Evolutionary conservation across 176 grass and related monocot genomes (phyloP), one percentile per base, ranked within the genome.

Genomic region (Musa beccarii): DNA sequence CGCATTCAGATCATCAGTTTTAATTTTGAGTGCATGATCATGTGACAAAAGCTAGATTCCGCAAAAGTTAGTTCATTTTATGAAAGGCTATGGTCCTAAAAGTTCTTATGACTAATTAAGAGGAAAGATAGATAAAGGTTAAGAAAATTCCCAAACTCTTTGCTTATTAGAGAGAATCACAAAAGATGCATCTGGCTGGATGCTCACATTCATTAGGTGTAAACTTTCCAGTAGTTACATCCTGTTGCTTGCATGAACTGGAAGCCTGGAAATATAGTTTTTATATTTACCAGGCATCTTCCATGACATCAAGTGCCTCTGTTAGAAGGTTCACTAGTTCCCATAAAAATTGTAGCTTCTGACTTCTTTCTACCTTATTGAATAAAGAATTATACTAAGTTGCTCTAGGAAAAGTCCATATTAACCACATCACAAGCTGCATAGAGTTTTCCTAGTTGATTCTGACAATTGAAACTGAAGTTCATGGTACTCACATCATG

Each of bases 401-500:
- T 43, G 34, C 34, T 43, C 34, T 43, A 43, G 34, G 6, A 43
- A 43, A 43, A 6, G 34, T 43, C 20, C 63, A 68, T 34, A 43
- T 34, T 43, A 68, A 34, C 26, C 13, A 68, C 24, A 68, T 16
- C 11, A 68, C 12, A 68, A 28, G 3, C 43, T 43, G 66, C 24
- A 68, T 43, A 68, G 2, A 43, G 20, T 16, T 68, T 68, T 29
- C 15, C 11, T 65, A 63, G 53, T 24, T 64, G 0, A 21, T 64
- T 62, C 19, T 23, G 24, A 34, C 10, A 52, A 64, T 63, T 20
- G 22, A 19, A 57, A 50, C 2, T 10, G 53, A 50, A 56, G 49
- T 12, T 81, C 74, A 73, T 59, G 23, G 90, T 85, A 81, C 81
- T 83, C 55, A 94, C 95, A 74, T 99, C 84, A 59, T 92, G 89